Conservation (phyloP, 2,329 filamentous ascomycete genomes). For the Microthyrium microscopicum region DNA sequence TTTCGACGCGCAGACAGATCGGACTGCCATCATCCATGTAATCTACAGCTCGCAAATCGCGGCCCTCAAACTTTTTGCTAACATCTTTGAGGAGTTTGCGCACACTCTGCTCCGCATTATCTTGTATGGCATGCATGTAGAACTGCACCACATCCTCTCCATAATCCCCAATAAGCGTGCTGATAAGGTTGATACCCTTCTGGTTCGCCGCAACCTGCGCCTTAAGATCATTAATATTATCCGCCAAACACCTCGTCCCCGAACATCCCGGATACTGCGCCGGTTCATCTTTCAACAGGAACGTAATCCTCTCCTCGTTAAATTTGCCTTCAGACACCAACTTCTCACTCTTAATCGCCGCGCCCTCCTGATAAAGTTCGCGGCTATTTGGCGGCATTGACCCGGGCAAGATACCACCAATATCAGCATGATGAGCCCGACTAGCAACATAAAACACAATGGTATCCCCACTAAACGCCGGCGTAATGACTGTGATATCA, state of each 20-base stretch:
- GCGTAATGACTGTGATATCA: constrained; percentile 68
- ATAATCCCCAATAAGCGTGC: constrained; percentile 59
- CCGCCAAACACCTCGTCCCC: constrained; percentile 61
- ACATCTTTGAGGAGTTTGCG: constrained; percentile 56
- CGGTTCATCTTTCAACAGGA: constrained; percentile 56
- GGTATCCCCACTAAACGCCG: constrained; percentile 56
- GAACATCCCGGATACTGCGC: constrained; percentile 59
- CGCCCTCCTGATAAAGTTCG: constrained; percentile 39
- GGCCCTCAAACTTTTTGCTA: constrained; percentile 49
- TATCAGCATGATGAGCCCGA: constrained; percentile 68
- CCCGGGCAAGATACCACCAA: constrained; percentile 66
- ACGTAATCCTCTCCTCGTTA: constrained; percentile 58
- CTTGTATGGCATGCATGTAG: constrained; percentile 71
- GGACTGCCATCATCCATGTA: constrained; percentile 80
- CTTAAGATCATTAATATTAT: constrained; percentile 76
- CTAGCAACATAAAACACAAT: constrained; percentile 74
- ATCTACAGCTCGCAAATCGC: constrained; percentile 57
- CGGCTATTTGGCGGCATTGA: constrained; percentile 67
- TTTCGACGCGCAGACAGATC: constrained; percentile 58
- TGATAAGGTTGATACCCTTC: constrained; percentile 67
- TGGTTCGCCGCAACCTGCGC: constrained; percentile 78
- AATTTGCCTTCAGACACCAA: constrained; percentile 63
- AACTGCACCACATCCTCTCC: constrained; percentile 61
- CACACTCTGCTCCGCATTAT: constrained; percentile 63
- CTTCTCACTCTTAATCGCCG: constrained; percentile 41